Evolutionary conservation across 139 green algal genomes (phyloP), one percentile per base, ranked within the genome.

Genomic region (Chloropicon primus): DNA sequence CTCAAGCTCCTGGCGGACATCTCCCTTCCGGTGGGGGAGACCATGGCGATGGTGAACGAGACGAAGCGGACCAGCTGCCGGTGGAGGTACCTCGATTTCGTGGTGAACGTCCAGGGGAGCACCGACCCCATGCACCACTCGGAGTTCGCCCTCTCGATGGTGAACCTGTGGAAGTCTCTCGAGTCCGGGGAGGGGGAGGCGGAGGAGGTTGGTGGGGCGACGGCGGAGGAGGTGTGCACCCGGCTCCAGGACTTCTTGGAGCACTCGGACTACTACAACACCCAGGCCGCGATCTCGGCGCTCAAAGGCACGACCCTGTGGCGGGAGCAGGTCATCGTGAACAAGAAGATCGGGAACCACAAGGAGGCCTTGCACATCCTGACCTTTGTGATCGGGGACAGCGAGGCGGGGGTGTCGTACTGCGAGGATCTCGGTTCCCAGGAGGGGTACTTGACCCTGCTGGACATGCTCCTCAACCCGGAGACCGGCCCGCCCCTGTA

Each of bases 401-500:
- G 92, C 22, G 77, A 82, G 21, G 82, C 53, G 0, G 90, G 86
- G 0, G 88, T 90, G 72, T 62, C 62, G 27, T 95, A 94, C 85
- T 93, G 89, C 76, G 76, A 72, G 5, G 25, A 72, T 2, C 83
- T 83, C 24, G 77, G 79, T 53, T 71, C 76, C 2, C 53, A 81
- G 24, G 80, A 88, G 28, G 76, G 73, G 22, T 84, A 83, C 71
- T 79, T 93, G 24, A 26, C 81, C 62, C 83, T 91, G 74, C 73
- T 92, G 79, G 83, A 89, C 27, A 82, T 93, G 41, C 82, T 94
- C 75, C 84, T 95, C 27, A 82, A 80, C 53, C 88, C 86, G 25
- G 84, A 74, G n/a, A 26, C 75, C 0, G 80, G 76, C 17, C 77
- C 71, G 1, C 87, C 89, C 0, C 74, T 87, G 21, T 93, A 89